These are phyloP conservation scores for Colletotrichum destructivum DNA, from an alignment of 2,329 filamentous ascomycete species.

Conservation along the genomic window DNA sequence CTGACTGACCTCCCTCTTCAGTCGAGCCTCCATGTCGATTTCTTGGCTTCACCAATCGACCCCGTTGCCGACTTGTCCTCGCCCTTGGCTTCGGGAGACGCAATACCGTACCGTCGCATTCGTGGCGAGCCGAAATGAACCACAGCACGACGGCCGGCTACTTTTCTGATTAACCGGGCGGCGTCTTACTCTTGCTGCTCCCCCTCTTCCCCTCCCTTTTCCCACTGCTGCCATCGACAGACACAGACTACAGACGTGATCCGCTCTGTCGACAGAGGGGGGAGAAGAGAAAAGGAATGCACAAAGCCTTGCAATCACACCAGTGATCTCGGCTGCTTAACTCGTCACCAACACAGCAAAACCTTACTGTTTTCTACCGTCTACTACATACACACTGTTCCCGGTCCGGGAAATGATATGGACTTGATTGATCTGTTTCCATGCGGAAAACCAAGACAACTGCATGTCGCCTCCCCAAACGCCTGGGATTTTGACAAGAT, in stretches of 20 bases:
- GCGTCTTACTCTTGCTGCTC: not conserved
- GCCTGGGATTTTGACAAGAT: not conserved
- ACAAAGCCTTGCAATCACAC: not conserved
- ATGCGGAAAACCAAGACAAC: not conserved
- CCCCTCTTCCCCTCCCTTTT: not conserved
- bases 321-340: not conserved
- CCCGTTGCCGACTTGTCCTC: not conserved
- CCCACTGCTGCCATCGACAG: not conserved
- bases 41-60: constrained; percentile 19
- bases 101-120: constrained; percentile 36
- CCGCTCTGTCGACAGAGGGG: not conserved
- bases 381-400: too few relatives aligned
- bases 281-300: not conserved
- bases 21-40: not conserved
- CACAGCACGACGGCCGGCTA: not conserved
- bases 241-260: not conserved
- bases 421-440: not conserved
- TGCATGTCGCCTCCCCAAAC: constrained; percentile 1
- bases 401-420: too few relatives aligned
- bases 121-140: constrained; percentile 31
- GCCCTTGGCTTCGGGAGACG: constrained; percentile 29
- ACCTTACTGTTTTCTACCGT: not conserved
- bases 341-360: not conserved
- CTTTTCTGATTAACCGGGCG: constrained; percentile 4
- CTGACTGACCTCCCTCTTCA: constrained; percentile 14